Percentiles rank a stretch among this genome's conserved stretches.
Conservation (phyloP, 2,329 filamentous ascomycete genomes). For the Biscogniauxia mediterranea region DNA sequence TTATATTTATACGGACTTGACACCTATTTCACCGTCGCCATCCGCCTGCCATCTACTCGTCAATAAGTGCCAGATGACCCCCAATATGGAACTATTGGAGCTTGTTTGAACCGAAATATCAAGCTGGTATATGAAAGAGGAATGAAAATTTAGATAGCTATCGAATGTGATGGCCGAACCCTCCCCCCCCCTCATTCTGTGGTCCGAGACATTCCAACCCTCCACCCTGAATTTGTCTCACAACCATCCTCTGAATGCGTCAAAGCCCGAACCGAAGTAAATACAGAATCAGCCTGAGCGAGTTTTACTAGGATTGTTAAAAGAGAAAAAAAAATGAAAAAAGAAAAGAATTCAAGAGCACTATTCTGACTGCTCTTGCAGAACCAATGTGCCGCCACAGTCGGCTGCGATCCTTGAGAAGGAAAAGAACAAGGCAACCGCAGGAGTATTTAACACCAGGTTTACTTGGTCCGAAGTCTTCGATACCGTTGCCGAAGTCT, state of each 20-base stretch:
- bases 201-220: background rate
- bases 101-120: background rate
- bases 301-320: constrained; percentile 18
- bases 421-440: constrained; percentile 73
- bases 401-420: constrained; percentile 61
- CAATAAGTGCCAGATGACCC: background rate
- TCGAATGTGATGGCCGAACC: background rate
- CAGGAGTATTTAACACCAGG: constrained; percentile 64
- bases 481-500: constrained; percentile 83
- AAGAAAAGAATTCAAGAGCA: constrained; percentile 5
- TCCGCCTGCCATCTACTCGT: background rate
- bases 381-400: constrained; percentile 47
- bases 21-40: background rate
- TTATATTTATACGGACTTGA: background rate
- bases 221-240: background rate
- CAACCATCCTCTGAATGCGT: background rate
- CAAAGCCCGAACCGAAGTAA: background rate
- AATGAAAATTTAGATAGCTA: background rate
- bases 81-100: background rate
- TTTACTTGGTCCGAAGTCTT: constrained; percentile 75
- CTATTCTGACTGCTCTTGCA: constrained; percentile 35
- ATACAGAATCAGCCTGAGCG: constrained; percentile 23
- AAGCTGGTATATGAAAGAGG: background rate
- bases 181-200: background rate
- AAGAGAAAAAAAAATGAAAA: background rate